Evolutionary conservation across 2,329 filamentous ascomycete species (phyloP).

Genomic region (Dryadomyces quercus-mongolicae): DNA sequence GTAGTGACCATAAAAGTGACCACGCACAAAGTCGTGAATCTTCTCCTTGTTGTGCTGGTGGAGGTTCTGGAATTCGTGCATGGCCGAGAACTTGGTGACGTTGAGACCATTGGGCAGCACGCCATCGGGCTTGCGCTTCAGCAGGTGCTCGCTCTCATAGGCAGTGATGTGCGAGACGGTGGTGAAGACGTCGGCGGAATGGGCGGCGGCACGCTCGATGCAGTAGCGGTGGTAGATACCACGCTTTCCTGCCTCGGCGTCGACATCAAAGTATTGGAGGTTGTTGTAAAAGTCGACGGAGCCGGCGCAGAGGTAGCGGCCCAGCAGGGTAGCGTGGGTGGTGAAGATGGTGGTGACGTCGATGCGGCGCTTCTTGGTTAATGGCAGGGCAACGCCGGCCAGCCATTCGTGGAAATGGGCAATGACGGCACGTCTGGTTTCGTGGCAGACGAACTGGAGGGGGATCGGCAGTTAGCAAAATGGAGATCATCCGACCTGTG

Average conservation of each 20-base stretch:
- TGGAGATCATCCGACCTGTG: neutral
- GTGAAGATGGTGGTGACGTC: conserved; percentile 98
- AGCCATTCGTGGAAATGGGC: conserved; percentile 99
- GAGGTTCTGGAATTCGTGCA: conserved; percentile 97
- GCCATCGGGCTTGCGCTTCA: conserved; percentile 95
- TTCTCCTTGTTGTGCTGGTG: conserved; percentile 95
- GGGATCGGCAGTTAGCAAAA: conserved; percentile 1
- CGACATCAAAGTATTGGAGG: conserved; percentile 90
- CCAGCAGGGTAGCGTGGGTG: conserved; percentile 89
- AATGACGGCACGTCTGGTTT: conserved; percentile 84
- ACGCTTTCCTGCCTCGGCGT: conserved; percentile 91
- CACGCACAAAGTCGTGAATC: conserved; percentile 95
- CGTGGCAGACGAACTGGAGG: conserved; percentile 79
- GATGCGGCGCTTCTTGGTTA: conserved; percentile 88
- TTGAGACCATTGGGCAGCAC: conserved; percentile 95
- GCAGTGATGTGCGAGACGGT: conserved; percentile 98
- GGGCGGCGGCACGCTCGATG: conserved; percentile 87
- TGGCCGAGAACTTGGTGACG: conserved; percentile 95
- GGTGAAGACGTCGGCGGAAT: conserved; percentile 92
- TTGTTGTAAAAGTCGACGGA: conserved; percentile 99
- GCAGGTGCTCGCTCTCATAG: conserved; percentile 91
- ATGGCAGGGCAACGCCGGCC: conserved; percentile 80
- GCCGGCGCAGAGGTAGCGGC: conserved; percentile 90
- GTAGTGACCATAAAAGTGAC: conserved; percentile 97
- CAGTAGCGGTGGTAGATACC: conserved; percentile 98